These are phyloP conservation scores for Plasmodium fragile DNA, from an alignment of 169 alveolate genomes.

Conservation along the genomic window DNA sequence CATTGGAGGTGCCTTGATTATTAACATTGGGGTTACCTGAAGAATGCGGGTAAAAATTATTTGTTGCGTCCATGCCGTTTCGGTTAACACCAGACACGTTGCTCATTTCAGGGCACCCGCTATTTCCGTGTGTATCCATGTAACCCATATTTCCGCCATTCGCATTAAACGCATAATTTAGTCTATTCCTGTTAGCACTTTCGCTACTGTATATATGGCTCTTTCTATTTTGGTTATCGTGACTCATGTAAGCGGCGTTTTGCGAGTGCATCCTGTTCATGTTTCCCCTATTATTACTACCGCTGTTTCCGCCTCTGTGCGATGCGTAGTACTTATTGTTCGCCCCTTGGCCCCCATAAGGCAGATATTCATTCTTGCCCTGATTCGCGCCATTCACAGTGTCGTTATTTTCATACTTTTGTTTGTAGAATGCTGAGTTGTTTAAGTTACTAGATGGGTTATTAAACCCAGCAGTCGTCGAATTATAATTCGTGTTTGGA, in stretches of 20 bases:
- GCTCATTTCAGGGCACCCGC: background rate
- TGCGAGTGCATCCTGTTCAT: background rate
- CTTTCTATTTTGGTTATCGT: background rate
- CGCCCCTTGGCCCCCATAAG: constrained; percentile 8
- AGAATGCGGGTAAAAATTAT: background rate
- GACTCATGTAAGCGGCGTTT: background rate
- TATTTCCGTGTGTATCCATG: background rate
- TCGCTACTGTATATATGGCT: background rate
- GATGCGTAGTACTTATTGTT: constrained; percentile 3
- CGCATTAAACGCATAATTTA: background rate
- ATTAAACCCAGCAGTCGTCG: background rate
- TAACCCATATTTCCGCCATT: background rate
- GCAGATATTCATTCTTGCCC: background rate
- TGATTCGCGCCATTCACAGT: background rate
- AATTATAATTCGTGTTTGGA: constrained; percentile 20
- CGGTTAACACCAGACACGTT: background rate
- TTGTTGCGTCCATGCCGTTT: background rate
- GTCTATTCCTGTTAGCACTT: background rate
- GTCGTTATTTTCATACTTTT: background rate
- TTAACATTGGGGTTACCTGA: constrained; percentile 7
- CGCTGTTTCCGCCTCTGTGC: background rate
- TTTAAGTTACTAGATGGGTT: constrained; percentile 10
- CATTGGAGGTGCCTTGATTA: background rate
- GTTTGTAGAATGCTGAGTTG: background rate
- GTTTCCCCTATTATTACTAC: background rate